Evolutionary conservation across 1,284 basidiomycete species (phyloP).

Genomic region (Boletus semigastroideus): DNA sequence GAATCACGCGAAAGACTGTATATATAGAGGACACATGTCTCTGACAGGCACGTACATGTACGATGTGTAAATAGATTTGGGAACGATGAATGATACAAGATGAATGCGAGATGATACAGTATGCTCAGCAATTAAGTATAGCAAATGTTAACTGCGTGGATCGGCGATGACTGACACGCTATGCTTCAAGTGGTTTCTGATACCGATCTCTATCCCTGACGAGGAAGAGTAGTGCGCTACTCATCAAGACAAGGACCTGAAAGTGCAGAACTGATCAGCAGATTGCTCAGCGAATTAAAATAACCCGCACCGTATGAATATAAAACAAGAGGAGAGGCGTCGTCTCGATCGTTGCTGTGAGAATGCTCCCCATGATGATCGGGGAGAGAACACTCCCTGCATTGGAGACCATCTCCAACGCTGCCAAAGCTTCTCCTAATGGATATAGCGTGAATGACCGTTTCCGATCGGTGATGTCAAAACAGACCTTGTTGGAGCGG

Average conservation of each 20-base stretch:
- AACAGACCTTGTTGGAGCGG: constrained; percentile 33
- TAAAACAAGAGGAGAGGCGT: constrained; percentile 22
- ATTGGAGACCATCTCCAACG: constrained; percentile 32
- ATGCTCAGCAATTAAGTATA: background rate
- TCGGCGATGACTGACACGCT: background rate
- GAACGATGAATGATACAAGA: too few relatives aligned
- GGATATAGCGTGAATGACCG: background rate
- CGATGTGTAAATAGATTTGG: too few relatives aligned
- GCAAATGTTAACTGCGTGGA: background rate
- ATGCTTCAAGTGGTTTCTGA: constrained; percentile 5
- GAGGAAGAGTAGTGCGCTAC: constrained; percentile 18
- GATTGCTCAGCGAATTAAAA: background rate
- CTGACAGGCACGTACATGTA: too few relatives aligned
- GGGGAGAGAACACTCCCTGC: constrained; percentile 28
- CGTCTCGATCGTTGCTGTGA: constrained; percentile 18
- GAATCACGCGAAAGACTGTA: too few relatives aligned
- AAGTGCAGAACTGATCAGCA: background rate
- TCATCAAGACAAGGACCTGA: constrained; percentile 15
- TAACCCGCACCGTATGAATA: constrained; percentile 20
- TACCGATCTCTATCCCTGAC: constrained; percentile 24
- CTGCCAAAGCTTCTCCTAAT: constrained; percentile 34
- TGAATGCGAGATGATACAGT: too few relatives aligned
- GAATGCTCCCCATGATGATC: constrained; percentile 26
- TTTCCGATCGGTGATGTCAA: background rate
- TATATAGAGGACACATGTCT: too few relatives aligned